Conservation (phyloP, 495 filamentous ascomycete genomes). For the Penicillium silybi region DNA sequence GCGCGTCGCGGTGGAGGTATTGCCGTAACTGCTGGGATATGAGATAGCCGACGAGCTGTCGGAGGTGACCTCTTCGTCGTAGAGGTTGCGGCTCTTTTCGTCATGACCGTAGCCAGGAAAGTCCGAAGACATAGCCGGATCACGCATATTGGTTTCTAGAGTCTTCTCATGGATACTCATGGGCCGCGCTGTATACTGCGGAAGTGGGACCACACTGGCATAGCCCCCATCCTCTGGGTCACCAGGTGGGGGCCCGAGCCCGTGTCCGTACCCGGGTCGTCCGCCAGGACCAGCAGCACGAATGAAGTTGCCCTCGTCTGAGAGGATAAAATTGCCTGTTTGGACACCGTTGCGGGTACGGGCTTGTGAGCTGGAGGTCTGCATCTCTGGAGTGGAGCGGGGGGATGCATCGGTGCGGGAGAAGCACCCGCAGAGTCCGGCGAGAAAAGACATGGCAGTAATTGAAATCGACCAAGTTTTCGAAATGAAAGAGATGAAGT, state of each 20-base stretch:
- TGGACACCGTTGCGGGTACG: conserved; percentile 47
- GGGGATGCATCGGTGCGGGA: conserved; percentile 11
- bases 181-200: conserved; percentile 41
- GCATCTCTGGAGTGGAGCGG: conserved; percentile 15
- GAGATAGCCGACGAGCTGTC: conserved; percentile 43
- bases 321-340: conserved; percentile 27
- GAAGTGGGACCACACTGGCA: conserved; percentile 33
- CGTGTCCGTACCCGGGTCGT: conserved; percentile 11
- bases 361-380: conserved; percentile 5
- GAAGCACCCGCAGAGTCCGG: conserved; percentile 30
- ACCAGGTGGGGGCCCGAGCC: conserved; percentile 14
- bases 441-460: conserved; percentile 27
- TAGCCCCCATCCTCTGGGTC: conserved; percentile 31
- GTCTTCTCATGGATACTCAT: conserved; percentile 43
- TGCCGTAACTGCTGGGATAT: conserved; percentile 46
- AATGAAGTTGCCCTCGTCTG: conserved; percentile 19
- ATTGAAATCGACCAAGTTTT: neutral
- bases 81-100: conserved; percentile 32
- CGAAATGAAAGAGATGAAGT: neutral
- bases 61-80: conserved; percentile 32
- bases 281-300: conserved; percentile 9
- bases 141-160: conserved; percentile 35
- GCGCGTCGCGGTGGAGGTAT: conserved; percentile 45
- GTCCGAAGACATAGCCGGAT: conserved; percentile 32
- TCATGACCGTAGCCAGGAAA: conserved; percentile 14